Percentiles rank a stretch among this genome's conserved stretches.
Evolutionary conservation across 176 grass and related monocot genomes (phyloP).

Genomic region (Rhynchospora tenuis): DNA sequence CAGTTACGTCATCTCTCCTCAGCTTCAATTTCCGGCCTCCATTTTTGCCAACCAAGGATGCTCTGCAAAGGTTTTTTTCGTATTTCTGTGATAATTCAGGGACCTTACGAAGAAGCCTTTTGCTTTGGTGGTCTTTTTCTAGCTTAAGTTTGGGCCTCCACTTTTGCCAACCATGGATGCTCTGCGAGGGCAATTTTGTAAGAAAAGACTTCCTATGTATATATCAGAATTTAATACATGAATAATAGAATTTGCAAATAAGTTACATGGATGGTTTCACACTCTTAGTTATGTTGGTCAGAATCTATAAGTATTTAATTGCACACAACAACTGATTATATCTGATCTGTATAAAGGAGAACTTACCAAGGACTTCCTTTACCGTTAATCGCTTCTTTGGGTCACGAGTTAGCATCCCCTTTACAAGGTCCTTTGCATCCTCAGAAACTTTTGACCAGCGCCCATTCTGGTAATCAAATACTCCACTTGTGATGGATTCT

Average conservation of each 20-base stretch:
- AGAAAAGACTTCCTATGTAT: not conserved
- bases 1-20: no score
- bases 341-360: not conserved
- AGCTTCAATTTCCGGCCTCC: no score
- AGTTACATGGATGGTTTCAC: not conserved
- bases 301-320: not conserved
- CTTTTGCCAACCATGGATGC: not conserved
- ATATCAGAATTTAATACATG: not conserved
- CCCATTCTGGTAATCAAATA: not conserved
- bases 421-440: not conserved
- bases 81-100: no score
- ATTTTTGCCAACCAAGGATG: not conserved
- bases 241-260: not conserved
- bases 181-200: not conserved
- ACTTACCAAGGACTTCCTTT: slow-evolving; percentile 21
- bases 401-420: slow-evolving; percentile 3
- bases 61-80: not conserved
- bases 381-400: not conserved
- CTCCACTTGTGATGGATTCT: not conserved
- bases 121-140: not conserved
- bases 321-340: no score
- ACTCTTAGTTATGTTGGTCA: not conserved
- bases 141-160: not conserved
- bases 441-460: not conserved
- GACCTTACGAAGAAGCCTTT: no score